Evolutionary conservation across 2,329 filamentous ascomycete genomes (phyloP).

Genomic region (Sphaerulina vaccinii): DNA sequence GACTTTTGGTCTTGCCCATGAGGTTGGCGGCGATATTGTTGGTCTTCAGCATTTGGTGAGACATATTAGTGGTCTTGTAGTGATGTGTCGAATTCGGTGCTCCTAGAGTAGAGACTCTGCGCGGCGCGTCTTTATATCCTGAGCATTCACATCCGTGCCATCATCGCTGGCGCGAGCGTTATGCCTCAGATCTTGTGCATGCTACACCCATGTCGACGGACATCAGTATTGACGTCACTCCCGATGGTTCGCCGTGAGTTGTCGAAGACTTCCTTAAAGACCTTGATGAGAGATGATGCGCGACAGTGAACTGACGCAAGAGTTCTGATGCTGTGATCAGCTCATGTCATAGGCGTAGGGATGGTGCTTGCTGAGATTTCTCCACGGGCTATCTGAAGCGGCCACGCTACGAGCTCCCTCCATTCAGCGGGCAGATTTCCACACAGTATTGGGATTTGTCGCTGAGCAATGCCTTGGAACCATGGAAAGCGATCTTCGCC

Average conservation of each 20-base stretch:
- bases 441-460: slow-evolving; percentile 25
- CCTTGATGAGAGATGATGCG: background rate
- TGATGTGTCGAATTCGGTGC: too few species aligned
- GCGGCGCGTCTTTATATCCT: too few species aligned
- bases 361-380: background rate
- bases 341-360: background rate
- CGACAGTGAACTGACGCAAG: too few species aligned
- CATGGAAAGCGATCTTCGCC: slow-evolving; percentile 24
- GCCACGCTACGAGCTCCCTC: slow-evolving; percentile 25
- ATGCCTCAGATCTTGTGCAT: too few species aligned
- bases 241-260: background rate
- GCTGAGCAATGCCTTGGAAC: slow-evolving; percentile 28
- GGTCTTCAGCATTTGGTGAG: background rate
- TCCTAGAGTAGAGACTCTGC: too few species aligned
- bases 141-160: too few species aligned
- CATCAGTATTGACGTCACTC: background rate
- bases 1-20: background rate
- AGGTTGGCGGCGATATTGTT: background rate
- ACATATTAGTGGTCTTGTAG: background rate
- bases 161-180: too few species aligned
- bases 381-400: slow-evolving; percentile 18
- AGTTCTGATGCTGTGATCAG: too few species aligned
- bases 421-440: slow-evolving; percentile 21
- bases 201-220: too few species aligned
- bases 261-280: background rate